Evolutionary conservation across 257 asterid genomes (phyloP).

Genomic region (Fraxinus quadrangulata): DNA sequence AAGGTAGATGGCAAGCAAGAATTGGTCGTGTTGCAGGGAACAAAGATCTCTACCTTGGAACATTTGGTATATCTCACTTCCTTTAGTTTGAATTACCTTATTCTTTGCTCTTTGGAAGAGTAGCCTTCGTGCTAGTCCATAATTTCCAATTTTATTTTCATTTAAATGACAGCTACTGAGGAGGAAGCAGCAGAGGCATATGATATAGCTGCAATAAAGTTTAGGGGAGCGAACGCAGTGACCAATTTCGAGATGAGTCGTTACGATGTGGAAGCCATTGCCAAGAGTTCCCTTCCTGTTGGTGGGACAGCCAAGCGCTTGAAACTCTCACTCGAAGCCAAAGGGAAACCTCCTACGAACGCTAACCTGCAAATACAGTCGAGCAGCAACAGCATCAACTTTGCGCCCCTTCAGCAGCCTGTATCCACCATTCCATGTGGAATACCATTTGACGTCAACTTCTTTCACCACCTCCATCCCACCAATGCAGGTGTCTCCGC

Average conservation of each 20-base stretch:
- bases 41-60: constrained; percentile 90
- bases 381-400: constrained; percentile 49
- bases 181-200: constrained; percentile 99
- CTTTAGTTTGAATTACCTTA: neutral
- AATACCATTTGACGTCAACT: constrained; percentile 61
- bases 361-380: constrained; percentile 35
- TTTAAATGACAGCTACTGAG: constrained; percentile 65
- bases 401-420: constrained; percentile 59
- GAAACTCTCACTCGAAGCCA: constrained; percentile 60
- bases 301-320: constrained; percentile 85
- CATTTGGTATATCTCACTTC: constrained; percentile 54
- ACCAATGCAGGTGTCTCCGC: constrained; percentile 25
- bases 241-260: constrained; percentile 94
- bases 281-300: constrained; percentile 79
- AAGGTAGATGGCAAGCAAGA: constrained; percentile 99
- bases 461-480: constrained; percentile 56
- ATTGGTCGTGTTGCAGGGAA: constrained; percentile 98
- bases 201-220: constrained; percentile 94
- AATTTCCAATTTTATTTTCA: neutral
- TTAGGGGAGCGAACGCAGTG: constrained; percentile 81
- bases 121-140: too few species aligned
- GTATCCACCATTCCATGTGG: constrained; percentile 58
- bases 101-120: too few species aligned
- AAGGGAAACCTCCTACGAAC: constrained; percentile 39
- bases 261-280: constrained; percentile 79